Conservation (phyloP, 805 yeast genomes). For the Wickerhamiella alocasiicola region DNA sequence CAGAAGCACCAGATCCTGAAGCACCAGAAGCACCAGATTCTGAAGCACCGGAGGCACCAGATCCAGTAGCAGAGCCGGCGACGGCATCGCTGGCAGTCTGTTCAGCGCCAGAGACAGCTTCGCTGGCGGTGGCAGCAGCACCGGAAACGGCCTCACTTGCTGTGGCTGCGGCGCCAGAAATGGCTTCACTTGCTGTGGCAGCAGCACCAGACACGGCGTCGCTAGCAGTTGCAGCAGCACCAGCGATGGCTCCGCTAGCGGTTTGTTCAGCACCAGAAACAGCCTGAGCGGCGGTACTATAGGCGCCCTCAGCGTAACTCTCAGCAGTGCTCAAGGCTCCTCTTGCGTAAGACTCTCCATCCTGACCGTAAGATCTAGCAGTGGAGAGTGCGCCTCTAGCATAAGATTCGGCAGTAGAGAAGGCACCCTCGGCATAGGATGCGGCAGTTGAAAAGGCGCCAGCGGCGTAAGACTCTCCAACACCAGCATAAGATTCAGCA, state of each 20-base stretch:
- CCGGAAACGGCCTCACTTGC: neutral
- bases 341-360: neutral
- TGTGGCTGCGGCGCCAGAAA: slow-evolving; percentile 4
- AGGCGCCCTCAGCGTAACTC: neutral
- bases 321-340: slow-evolving; percentile 2
- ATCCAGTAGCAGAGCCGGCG: slow-evolving; percentile 2
- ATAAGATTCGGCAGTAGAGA: neutral
- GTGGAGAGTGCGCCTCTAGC: slow-evolving; percentile 2
- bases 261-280: slow-evolving; percentile 6
- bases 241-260: neutral
- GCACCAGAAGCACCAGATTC: slow-evolving; percentile 9
- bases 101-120: neutral
- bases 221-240: slow-evolving; percentile 1
- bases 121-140: neutral
- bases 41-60: slow-evolving; percentile 7
- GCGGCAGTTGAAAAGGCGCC: neutral
- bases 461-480: slow-evolving; percentile 5
- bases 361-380: slow-evolving; percentile 3
- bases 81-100: too few species aligned
- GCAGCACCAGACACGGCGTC: slow-evolving; percentile 9
- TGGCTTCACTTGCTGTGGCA: slow-evolving; percentile 4
- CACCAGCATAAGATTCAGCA: slow-evolving; percentile 1
- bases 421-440: slow-evolving; percentile 5
- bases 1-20: slow-evolving; percentile 8
- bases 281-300: neutral